Evolutionary conservation across 495 filamentous ascomycete genomes (phyloP), one percentile per base, ranked within the genome.

Genomic region (Mycothermus thermophilus): DNA sequence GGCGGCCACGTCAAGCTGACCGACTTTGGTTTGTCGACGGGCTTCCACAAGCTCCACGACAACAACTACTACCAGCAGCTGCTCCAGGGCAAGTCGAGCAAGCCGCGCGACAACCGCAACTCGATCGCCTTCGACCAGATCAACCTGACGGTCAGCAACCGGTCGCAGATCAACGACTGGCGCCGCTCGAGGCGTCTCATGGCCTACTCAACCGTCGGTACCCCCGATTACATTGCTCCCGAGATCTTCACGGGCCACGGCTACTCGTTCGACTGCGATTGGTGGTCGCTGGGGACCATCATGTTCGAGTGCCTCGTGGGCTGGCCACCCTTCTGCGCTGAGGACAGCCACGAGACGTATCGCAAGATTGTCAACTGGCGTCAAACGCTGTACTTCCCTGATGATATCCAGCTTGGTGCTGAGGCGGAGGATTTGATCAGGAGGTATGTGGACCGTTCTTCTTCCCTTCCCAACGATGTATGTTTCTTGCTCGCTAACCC

Each of bases 281-380:
- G 90, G 90, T 99, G 90, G 90, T 86, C 79, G 22, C 69, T 99
- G 20, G 90, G 90, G 38, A 95, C 90, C 21, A 99, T 99, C 62
- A 99, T 96, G 90, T 99, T 96, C 48, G 90, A 99, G 57, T 99
- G 90, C 64, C 72, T 96, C 31, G 85, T 99, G 40, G 90, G 90
- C 37, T 99, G 90, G 90, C 90, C 90, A 34, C 90, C 90, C 4
- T 99, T 99, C 75, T 99, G 90, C 48, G 90, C 88, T 17, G 90
- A 96, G 57, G 92, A 96, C 48, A 79, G 83, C 24, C 86, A 87
- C 51, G 90, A 99, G 49, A 96, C 90, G 3, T 99, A 99, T 59
- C 80, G 87, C 29, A 99, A 99, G 71, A 99, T 99, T 48, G 83
- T 99, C 43, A 92, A 95, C 63, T 99, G 90, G 90, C 75, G 80